Conservation (phyloP, 1,284 basidiomycete genomes). For the Papiliotrema terrestris region DNA sequence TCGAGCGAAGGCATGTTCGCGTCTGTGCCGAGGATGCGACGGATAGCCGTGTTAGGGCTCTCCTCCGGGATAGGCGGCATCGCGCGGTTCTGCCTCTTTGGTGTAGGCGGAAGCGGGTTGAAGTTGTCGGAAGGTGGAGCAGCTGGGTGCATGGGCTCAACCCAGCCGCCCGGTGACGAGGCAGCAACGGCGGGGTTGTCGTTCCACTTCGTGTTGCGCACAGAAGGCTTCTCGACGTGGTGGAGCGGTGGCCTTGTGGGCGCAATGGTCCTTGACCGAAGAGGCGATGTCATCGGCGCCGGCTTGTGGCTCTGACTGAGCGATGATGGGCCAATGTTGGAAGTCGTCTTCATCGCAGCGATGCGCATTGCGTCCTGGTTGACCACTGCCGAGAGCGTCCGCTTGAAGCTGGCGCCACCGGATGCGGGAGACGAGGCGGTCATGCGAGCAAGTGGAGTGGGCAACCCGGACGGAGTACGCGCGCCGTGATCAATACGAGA, state of each 20-base stretch:
- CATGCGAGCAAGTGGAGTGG: neutral
- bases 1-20: slow-evolving; percentile 25
- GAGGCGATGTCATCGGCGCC: slow-evolving; percentile 30
- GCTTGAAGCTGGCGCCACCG: slow-evolving; percentile 25
- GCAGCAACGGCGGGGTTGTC: slow-evolving; percentile 14
- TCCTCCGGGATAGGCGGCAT: slow-evolving; percentile 1
- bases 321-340: slow-evolving; percentile 7
- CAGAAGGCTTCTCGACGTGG: slow-evolving; percentile 8
- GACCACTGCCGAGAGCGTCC: slow-evolving; percentile 38
- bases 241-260: slow-evolving; percentile 2
- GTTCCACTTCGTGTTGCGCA: slow-evolving; percentile 17
- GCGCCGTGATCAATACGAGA: slow-evolving; percentile 9
- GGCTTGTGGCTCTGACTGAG: slow-evolving; percentile 15
- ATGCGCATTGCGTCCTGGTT: slow-evolving; percentile 41
- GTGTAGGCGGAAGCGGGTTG: slow-evolving; percentile 11
- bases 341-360: slow-evolving; percentile 10
- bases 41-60: slow-evolving; percentile 15
- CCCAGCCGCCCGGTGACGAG: slow-evolving; percentile 31
- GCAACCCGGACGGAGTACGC: slow-evolving; percentile 4
- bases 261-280: slow-evolving; percentile 5
- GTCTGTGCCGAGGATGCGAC: slow-evolving; percentile 11
- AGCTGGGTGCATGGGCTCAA: slow-evolving; percentile 6
- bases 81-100: neutral
- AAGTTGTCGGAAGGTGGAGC: slow-evolving; percentile 13
- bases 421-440: slow-evolving; percentile 3